Evolutionary conservation across 1,284 basidiomycete genomes (phyloP), one percentile per base, ranked within the genome.

Genomic region (Pseudozyma sp.): DNA sequence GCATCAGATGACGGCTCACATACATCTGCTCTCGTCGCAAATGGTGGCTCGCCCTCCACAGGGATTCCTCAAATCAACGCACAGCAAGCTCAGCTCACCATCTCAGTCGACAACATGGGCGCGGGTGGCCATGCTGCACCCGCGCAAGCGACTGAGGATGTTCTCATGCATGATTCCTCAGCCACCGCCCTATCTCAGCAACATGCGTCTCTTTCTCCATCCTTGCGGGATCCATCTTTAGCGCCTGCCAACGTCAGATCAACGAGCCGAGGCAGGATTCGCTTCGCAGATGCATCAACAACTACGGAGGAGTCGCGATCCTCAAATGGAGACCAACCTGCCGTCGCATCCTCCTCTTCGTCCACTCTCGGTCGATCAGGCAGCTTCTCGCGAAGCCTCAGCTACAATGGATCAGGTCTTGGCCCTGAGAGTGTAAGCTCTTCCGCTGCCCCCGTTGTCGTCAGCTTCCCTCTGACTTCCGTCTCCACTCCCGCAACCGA

Each of bases 91-190:
- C 52, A 50, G 34, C 73, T 69, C 51, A 69, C 72, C 19, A 78
- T 78, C 38, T 76, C 66, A 9, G 69, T 76, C 31, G 66, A 68
- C 56, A 78, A 78, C 57, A 76, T 78, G 72, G 76, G 73, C 9
- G 70, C 73, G 5, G 76, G 76, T 11, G 76, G 76, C 14, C 73
- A 78, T 49, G 73, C 65, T 12, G 34, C 53, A 13, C 43, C 47
- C 5, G 35, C 62, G 13, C 58, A 48, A 7, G 48, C 64, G 21
- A 49, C 50, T 31, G 55, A 69, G 8, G 61, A 70, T 9, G 50
- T 70, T 12, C 61, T 57, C 51, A 64, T 73, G 70, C 60, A 64
- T 39, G 65, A 65, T 19, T 52, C 64, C 25, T 60, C 59, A 13
- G 70, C 71, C 25, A 31, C 25, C 35, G 76, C 77, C 51, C 77